Conservation (phyloP, 208 protist species). For the Naegleria fowleri region DNA sequence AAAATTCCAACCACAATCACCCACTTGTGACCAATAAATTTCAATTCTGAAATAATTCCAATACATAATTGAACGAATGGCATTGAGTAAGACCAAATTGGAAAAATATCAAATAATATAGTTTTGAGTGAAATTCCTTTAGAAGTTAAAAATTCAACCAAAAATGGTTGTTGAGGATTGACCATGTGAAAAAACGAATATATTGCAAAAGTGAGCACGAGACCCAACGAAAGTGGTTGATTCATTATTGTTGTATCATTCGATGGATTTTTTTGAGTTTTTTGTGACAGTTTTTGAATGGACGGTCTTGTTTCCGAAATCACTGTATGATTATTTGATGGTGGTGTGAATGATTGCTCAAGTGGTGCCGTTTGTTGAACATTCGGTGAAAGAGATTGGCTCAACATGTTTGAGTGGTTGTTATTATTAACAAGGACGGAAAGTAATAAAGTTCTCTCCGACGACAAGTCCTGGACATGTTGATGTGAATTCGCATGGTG, state of each 20-base stretch:
- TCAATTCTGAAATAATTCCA: not conserved
- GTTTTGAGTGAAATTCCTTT: not conserved
- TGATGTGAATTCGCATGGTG: too few species aligned
- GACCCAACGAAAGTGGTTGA: not conserved
- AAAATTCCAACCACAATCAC: not conserved
- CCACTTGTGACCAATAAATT: not conserved
- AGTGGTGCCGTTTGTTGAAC: too few species aligned
- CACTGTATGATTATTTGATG: too few species aligned
- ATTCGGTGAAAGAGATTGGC: too few species aligned
- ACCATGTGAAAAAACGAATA: not conserved
- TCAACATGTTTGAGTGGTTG: too few species aligned
- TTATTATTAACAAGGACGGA: too few species aligned
- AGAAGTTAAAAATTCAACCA: not conserved
- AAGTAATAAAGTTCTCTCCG: too few species aligned
- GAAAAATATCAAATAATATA: not conserved
- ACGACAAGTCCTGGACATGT: too few species aligned
- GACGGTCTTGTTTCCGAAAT: too few species aligned
- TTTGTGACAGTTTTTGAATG: too few species aligned
- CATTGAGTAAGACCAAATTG: conserved; percentile 10
- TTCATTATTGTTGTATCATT: not conserved
- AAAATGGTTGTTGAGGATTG: conserved; percentile 10
- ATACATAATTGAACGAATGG: not conserved
- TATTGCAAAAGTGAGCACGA: not conserved
- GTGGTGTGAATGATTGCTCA: too few species aligned
- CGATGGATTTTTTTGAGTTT: not conserved